phyloP scores from a whole-genome alignment of 371 early-diverging fungal genomes.

The Saksenaea oblongispora region DNA sequence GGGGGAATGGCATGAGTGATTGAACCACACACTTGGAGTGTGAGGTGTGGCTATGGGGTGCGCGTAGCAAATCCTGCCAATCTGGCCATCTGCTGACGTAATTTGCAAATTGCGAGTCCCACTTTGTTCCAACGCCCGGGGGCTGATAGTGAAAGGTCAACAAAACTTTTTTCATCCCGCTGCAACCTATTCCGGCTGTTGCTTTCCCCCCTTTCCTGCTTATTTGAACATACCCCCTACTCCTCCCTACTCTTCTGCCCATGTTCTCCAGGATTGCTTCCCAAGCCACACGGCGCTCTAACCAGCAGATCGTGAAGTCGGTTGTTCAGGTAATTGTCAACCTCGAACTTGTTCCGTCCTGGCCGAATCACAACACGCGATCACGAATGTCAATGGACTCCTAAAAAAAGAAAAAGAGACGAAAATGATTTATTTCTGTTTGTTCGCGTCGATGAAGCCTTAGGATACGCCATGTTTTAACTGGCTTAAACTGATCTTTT shows the following conservation, averaged over 20 bases:
- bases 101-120: too few species aligned
- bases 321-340: conserved; percentile 36
- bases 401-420: too few species aligned
- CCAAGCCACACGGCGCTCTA: conserved; percentile 47
- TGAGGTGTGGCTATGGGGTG: too few species aligned
- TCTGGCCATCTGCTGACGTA: too few species aligned
- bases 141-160: conserved; percentile 5
- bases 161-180: conserved; percentile 17
- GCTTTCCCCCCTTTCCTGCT: conserved; percentile 20
- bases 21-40: too few species aligned
- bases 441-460: neutral
- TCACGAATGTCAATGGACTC: neutral
- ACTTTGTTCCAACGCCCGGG: neutral
- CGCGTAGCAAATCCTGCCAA: too few species aligned
- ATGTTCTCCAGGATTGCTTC: conserved; percentile 57
- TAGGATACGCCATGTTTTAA: neutral
- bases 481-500: neutral
- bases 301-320: conserved; percentile 43
- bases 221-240: conserved; percentile 27
- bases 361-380: neutral
- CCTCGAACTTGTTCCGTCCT: neutral
- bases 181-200: conserved; percentile 14
- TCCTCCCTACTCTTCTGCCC: conserved; percentile 30
- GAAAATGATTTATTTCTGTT: neutral
- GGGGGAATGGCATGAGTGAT: too few species aligned